Percentiles rank a stretch among this genome's conserved stretches.
phyloP scores from a whole-genome alignment of 805 yeast genomes.

The Kuraishia capsulata region DNA sequence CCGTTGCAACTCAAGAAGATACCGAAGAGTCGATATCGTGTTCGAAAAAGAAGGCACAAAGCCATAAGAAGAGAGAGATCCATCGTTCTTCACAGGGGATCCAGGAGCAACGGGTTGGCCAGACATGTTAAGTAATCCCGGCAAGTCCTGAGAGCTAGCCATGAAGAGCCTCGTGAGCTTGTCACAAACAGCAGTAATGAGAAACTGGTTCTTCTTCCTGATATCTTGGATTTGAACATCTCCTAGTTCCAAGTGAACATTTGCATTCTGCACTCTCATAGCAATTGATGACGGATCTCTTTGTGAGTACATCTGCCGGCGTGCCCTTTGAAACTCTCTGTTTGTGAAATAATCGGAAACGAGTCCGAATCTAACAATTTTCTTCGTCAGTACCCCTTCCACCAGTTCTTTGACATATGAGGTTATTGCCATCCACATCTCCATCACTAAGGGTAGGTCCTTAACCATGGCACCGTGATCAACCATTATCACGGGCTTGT shows the following conservation, averaged over 20 bases:
- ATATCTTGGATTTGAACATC: conserved; percentile 32
- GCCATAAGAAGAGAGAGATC: conserved; percentile 26
- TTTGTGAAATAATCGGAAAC: conserved; percentile 44
- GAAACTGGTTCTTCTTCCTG: conserved; percentile 16
- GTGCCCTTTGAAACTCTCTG: conserved; percentile 29
- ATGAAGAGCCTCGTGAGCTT: conserved; percentile 17
- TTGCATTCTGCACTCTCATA: conserved; percentile 21
- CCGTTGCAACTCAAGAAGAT: conserved; percentile 35
- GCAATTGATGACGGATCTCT: conserved; percentile 9
- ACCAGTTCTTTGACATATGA: conserved; percentile 27
- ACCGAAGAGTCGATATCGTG: conserved; percentile 48
- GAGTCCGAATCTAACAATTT: conserved; percentile 43
- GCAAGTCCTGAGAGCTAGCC: conserved; percentile 27
- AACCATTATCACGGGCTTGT: conserved; percentile 6
- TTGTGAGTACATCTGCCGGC: conserved; percentile 7
- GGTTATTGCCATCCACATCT: conserved; percentile 47
- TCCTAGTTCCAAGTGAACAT: conserved; percentile 29
- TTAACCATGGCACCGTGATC: conserved; percentile 4
- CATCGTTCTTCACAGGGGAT: not conserved
- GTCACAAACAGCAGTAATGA: conserved; percentile 18
- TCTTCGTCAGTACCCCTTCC: conserved; percentile 21
- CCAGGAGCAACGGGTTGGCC: not conserved
- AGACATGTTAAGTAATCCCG: conserved; percentile 17
- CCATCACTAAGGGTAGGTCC: conserved; percentile 47
- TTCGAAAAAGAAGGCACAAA: conserved; percentile 61